Evolutionary conservation across 2,329 filamentous ascomycete species (phyloP), one percentile per base, ranked within the genome.

Genomic region (Magnaporthiopsis poae): DNA sequence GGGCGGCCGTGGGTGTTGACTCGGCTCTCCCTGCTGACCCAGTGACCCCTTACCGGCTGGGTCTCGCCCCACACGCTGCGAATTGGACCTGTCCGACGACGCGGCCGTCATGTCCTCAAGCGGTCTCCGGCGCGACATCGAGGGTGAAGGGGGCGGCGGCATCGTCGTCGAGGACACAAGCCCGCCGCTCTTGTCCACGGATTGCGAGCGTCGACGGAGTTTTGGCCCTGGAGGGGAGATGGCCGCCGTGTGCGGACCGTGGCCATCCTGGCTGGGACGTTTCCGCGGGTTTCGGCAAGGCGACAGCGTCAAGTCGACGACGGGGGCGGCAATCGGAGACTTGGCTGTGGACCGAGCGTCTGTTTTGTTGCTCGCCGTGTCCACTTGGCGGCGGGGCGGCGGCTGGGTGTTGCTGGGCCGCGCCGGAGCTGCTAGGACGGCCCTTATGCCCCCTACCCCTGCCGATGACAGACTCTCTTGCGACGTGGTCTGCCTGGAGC

Each of bases 11-110:
- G 25, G 12, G 31, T 61, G 27, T 18, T 15, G 60, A 15, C 27
- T 61, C 31, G 12, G 3, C 60, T 27, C 60, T 31, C 4, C 27
- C 27, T 29, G 25, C 3, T 61, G 60, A 27, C 4, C 27, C 11
- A 31, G 46, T 25, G n/a, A 61, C 61, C 66, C 5, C 72, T 74
- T 11, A 36, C 29, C 4, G 11, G 3, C 25, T 27, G 21, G 46
- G n/a, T 9, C n/a, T 56, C 8, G 46, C 2, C 52, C 8, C 21
- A 25, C 21, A 5, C 33, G 35, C 18, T 62, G 61, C 15, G 61
- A 36, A 25, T 62, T 62, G 31, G 31, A 25, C 61, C 61, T 62
- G 61, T 7, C 27, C 31, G 61, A 62, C 5, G 61, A 62, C 18
- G 13, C 3, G 11, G 35, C 21, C 2, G 61, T 39, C 21, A 61